Base-by-base conservation (phyloP, 805 yeast genomes). In the Metschnikowia similis region DNA sequence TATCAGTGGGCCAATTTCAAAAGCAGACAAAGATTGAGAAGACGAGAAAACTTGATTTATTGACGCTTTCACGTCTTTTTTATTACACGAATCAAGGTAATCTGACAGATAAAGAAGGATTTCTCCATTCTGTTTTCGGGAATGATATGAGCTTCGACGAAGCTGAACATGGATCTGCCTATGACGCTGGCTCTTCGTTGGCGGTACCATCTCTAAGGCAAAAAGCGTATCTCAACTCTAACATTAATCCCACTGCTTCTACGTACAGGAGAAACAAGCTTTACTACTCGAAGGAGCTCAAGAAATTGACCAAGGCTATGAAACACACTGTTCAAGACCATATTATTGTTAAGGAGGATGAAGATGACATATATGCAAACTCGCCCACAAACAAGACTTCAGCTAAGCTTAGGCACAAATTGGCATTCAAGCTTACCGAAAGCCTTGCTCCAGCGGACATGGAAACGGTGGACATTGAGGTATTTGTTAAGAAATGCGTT, bases 1-100 rank as follows among this genome's bases (percentile, higher is more conserved):
- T 76, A 2, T 80, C 89, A 6, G 77, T 94, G 27, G 81, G 82
- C 2, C 84, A 81, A 51, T 92, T 91, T 64, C 97, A 94, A 65
- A 87, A 82, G 61, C 86, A 83, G 51, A 74, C 76, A 55, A 77
- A 79, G 53, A 60, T 85, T 7, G 75, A 77, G 3, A 71, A 73
- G 51, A 76, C 77, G 26, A 64, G 81, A 51, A 76, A 75, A 52
- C 69, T 87, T 32, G 90, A 86, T 64, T 70, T 76, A 28, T 71
- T 70, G 45, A 85, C 92, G 5, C 55, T 73, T n/a, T 64, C 59
- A 50, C 63, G 64, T 42, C 53, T 74, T 21, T 70, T 71, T 44
- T 56, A 66, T 37, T 56, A 63, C 21, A 73, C 77, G 1, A 71
- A 70, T 53, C 62, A 67, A 16, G 64, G 64, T 45, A 47, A 65